A percentile compares a stretch with the other conserved stretches of the same genome.
Conservation (phyloP, 2,329 filamentous ascomycete species). For the Stagonosporopsis vannaccii region DNA sequence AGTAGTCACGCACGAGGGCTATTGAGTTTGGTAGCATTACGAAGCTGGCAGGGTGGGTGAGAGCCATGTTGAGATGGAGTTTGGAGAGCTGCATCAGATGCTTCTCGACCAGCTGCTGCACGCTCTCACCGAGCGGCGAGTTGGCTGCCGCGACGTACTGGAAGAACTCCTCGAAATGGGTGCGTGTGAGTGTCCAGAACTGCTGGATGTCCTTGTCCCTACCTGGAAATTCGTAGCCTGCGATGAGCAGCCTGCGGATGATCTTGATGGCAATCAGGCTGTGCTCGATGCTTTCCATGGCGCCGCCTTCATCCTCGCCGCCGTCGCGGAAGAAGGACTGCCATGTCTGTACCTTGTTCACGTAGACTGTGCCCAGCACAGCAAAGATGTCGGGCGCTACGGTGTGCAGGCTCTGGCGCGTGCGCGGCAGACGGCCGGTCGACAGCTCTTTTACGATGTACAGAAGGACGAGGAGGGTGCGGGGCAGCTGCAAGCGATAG, state of each 20-base stretch:
- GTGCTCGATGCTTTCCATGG: constrained; percentile 72
- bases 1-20: constrained; percentile 80
- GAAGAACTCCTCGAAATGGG: constrained; percentile 77
- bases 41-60: constrained; percentile 81
- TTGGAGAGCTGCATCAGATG: constrained; percentile 92
- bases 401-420: constrained; percentile 77
- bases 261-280: constrained; percentile 82
- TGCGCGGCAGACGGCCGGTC: constrained; percentile 77
- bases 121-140: constrained; percentile 57
- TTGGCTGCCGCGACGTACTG: constrained; percentile 66
- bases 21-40: constrained; percentile 81
- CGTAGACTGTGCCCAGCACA: constrained; percentile 79
- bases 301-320: constrained; percentile 65
- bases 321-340: constrained; percentile 65
- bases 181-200: constrained; percentile 82
- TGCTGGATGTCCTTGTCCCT: constrained; percentile 76
- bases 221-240: constrained; percentile 85
- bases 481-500: constrained; percentile 71
- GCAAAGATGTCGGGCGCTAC: constrained; percentile 85
- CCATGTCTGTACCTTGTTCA: constrained; percentile 76
- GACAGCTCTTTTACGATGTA: constrained; percentile 91
- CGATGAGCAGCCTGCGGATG: constrained; percentile 77
- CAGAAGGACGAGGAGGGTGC: constrained; percentile 78
- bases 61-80: constrained; percentile 86
- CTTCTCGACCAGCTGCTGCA: constrained; percentile 75